These are phyloP conservation scores for Gloeophyllum trabeum DNA, from an alignment of 768 basidiomycete genomes.

Conservation along the genomic window DNA sequence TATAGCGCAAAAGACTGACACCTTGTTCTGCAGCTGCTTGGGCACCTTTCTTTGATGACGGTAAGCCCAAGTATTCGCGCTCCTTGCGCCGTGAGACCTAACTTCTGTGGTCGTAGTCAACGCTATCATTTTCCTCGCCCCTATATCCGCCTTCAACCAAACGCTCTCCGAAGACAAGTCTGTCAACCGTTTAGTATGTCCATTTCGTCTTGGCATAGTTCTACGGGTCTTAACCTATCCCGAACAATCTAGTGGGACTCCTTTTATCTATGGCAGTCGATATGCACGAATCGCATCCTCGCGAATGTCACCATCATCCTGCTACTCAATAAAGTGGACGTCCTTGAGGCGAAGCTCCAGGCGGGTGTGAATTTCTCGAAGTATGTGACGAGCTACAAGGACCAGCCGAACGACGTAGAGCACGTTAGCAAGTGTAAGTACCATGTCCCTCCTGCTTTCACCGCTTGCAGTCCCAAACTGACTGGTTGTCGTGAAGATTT, in stretches of 20 bases:
- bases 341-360: constrained; percentile 41
- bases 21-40: constrained; percentile 34
- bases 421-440: constrained; percentile 43
- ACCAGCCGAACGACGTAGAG: constrained; percentile 38
- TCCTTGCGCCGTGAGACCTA: not conserved
- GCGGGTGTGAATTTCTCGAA: constrained; percentile 40
- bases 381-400: constrained; percentile 43
- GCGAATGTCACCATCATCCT: constrained; percentile 42
- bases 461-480: not conserved
- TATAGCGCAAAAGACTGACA: no score
- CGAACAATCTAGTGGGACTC: no score
- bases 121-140: constrained; percentile 56
- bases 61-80: constrained; percentile 18
- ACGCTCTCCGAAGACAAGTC: constrained; percentile 44
- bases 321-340: constrained; percentile 53
- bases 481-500: constrained; percentile 27
- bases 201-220: constrained; percentile 26
- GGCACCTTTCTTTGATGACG: constrained; percentile 63
- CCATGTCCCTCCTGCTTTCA: not conserved
- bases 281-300: constrained; percentile 48
- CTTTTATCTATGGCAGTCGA: constrained; percentile 44
- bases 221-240: not conserved
- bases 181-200: constrained; percentile 54
- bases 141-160: constrained; percentile 56
- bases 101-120: constrained; percentile 28